A percentile compares a stretch with the other conserved stretches of the same genome.
Conservation (phyloP, 1,284 basidiomycete genomes). For the Megacollybia platyphylla region DNA sequence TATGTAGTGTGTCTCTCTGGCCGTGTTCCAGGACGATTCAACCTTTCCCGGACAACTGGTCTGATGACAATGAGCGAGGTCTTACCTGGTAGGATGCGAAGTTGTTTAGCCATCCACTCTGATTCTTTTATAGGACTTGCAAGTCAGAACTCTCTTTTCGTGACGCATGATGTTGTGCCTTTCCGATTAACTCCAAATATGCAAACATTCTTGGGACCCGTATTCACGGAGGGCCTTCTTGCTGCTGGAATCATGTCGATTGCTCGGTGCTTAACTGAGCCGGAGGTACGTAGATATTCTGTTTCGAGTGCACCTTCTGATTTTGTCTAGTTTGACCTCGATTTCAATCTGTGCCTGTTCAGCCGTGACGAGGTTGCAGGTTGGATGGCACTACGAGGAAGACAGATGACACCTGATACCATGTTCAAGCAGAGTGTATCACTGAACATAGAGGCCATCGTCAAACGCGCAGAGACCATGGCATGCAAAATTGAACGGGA, state of each 20-base stretch:
- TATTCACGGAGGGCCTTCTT: slow-evolving; percentile 85
- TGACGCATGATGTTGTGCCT: slow-evolving; percentile 79
- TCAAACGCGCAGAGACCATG: slow-evolving; percentile 78
- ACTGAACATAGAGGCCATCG: slow-evolving; percentile 69
- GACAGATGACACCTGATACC: slow-evolving; percentile 42
- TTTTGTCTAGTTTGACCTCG: slow-evolving; percentile 61
- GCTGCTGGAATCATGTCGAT: slow-evolving; percentile 86
- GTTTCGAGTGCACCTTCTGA: not conserved
- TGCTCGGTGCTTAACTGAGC: slow-evolving; percentile 81
- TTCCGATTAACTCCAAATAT: slow-evolving; percentile 97
- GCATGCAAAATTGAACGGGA: slow-evolving; percentile 78
- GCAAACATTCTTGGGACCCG: slow-evolving; percentile 85
- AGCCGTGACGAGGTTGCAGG: slow-evolving; percentile 85
- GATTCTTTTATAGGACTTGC: slow-evolving; percentile 19
- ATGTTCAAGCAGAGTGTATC: slow-evolving; percentile 60
- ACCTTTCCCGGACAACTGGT: slow-evolving; percentile 82
- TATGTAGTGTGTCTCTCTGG: slow-evolving; percentile 81
- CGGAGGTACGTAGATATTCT: slow-evolving; percentile 50
- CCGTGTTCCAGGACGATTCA: slow-evolving; percentile 78
- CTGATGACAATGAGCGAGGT: slow-evolving; percentile 86
- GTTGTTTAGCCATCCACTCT: not conserved
- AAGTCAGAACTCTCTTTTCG: slow-evolving; percentile 46
- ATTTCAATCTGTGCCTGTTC: slow-evolving; percentile 83
- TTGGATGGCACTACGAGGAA: slow-evolving; percentile 46
- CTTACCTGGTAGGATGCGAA: slow-evolving; percentile 54